Conservation (phyloP, 1,284 basidiomycete genomes). For the Irpex rosettiformis region DNA sequence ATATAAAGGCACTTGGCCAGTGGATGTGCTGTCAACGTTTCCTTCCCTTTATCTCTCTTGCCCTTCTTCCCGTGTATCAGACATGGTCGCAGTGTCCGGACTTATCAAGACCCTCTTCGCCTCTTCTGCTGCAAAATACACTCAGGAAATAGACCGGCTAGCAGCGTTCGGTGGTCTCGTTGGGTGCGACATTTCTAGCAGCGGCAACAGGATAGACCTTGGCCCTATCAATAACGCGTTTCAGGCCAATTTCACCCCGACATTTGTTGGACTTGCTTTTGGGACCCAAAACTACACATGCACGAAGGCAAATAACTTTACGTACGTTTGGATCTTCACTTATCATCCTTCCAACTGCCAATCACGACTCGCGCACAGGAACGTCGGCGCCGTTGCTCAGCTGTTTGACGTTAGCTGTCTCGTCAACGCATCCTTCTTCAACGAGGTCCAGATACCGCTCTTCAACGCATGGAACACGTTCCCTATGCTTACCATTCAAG, state of each 20-base stretch:
- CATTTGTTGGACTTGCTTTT: slow-evolving; percentile 41
- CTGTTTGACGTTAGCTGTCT: slow-evolving; percentile 61
- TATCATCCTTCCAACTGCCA: neutral
- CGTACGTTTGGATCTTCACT: slow-evolving; percentile 23
- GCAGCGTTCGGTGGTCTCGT: slow-evolving; percentile 3
- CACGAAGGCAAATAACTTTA: slow-evolving; percentile 30
- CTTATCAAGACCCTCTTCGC: slow-evolving; percentile 9
- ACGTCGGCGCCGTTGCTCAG: slow-evolving; percentile 50
- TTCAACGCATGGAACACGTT: slow-evolving; percentile 37
- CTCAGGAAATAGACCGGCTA: slow-evolving; percentile 1
- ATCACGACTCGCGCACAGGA: slow-evolving; percentile 19
- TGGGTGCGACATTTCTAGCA: slow-evolving; percentile 22
- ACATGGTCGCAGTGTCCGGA: slow-evolving; percentile 16
- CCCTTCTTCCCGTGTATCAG: neutral
- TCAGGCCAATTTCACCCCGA: slow-evolving; percentile 23
- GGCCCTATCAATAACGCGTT: slow-evolving; percentile 26
- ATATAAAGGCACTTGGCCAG: neutral
- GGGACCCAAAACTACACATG: slow-evolving; percentile 43
- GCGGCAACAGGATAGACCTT: slow-evolving; percentile 19
- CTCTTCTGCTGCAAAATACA: slow-evolving; percentile 5
- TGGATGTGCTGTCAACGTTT: too few species aligned
- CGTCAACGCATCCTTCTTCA: slow-evolving; percentile 35
- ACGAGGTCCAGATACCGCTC: slow-evolving; percentile 38
- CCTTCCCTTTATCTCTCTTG: neutral
- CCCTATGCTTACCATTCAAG: slow-evolving; percentile 27